These are phyloP conservation scores for Saccharomycopsis sp. DNA, from an alignment of 805 yeast species.

Conservation along the genomic window DNA sequence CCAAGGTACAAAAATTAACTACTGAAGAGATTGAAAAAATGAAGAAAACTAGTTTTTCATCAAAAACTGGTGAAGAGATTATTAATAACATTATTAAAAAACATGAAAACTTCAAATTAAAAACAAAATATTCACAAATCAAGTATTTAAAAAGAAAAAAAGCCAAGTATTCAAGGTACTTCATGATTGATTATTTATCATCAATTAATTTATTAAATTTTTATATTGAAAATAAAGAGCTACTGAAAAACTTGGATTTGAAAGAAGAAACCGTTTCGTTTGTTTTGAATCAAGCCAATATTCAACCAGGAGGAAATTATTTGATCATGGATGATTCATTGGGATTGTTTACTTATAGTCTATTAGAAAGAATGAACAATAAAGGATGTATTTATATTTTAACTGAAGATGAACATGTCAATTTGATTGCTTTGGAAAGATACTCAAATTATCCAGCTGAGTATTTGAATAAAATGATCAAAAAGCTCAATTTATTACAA, in stretches of 20 bases:
- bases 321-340: conserved; percentile 90
- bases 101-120: conserved; percentile 79
- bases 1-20: conserved; percentile 60
- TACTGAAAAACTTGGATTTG: conserved; percentile 60
- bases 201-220: conserved; percentile 62
- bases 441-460: conserved; percentile 55
- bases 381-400: conserved; percentile 58
- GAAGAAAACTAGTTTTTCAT: conserved; percentile 56
- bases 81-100: conserved; percentile 74
- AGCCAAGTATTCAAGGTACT: conserved; percentile 78
- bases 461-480: conserved; percentile 42
- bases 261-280: conserved; percentile 78
- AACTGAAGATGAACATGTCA: conserved; percentile 93
- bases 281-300: conserved; percentile 66
- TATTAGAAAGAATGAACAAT: conserved; percentile 81
- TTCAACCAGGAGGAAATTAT: conserved; percentile 84
- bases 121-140: conserved; percentile 83
- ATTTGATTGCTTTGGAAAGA: conserved; percentile 50
- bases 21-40: conserved; percentile 76
- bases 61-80: conserved; percentile 60
- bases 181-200: conserved; percentile 70
- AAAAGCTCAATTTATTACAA: conserved; percentile 68
- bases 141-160: conserved; percentile 88
- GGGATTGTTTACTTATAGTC: conserved; percentile 74
- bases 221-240: conserved; percentile 67